Evolutionary conservation across 805 yeast species (phyloP).

Genomic region (baker's yeast (Saccharomyces cerevisiae)): DNA sequence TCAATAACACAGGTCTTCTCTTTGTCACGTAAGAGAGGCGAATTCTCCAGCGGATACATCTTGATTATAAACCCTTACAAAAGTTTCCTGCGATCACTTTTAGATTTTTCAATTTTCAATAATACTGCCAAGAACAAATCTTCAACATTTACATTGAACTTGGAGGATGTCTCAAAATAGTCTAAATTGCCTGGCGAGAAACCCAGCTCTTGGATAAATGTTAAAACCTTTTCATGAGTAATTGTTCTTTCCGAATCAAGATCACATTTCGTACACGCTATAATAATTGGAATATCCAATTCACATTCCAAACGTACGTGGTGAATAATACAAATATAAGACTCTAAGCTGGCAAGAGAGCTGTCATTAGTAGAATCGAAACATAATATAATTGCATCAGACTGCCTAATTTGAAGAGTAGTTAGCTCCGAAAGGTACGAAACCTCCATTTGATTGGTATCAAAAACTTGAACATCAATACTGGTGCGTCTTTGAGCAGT

Average conservation of each 20-base stretch:
- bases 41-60: neutral
- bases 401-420: slow-evolving; percentile 21
- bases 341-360: slow-evolving; percentile 15
- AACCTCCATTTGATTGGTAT: slow-evolving; percentile 14
- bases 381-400: slow-evolving; percentile 26
- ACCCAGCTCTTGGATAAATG: slow-evolving; percentile 11
- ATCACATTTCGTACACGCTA: slow-evolving; percentile 20
- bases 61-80: neutral
- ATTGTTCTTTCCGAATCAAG: slow-evolving; percentile 8
- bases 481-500: slow-evolving; percentile 1
- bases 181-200: slow-evolving; percentile 7
- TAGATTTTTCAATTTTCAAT: slow-evolving; percentile 10
- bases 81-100: slow-evolving; percentile 1
- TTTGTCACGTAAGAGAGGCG: neutral
- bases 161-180: slow-evolving; percentile 20
- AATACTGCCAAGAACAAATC: slow-evolving; percentile 11
- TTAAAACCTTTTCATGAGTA: slow-evolving; percentile 8
- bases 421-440: slow-evolving; percentile 19
- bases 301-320: slow-evolving; percentile 10
- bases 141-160: slow-evolving; percentile 13
- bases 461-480: slow-evolving; percentile 19
- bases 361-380: slow-evolving; percentile 17
- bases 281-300: slow-evolving; percentile 16
- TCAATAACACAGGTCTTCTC: neutral
- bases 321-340: slow-evolving; percentile 15